Evolutionary conservation across 2,329 filamentous ascomycete species (phyloP), one percentile per base, ranked within the genome.

Genomic region (Claviceps humidiphila): DNA sequence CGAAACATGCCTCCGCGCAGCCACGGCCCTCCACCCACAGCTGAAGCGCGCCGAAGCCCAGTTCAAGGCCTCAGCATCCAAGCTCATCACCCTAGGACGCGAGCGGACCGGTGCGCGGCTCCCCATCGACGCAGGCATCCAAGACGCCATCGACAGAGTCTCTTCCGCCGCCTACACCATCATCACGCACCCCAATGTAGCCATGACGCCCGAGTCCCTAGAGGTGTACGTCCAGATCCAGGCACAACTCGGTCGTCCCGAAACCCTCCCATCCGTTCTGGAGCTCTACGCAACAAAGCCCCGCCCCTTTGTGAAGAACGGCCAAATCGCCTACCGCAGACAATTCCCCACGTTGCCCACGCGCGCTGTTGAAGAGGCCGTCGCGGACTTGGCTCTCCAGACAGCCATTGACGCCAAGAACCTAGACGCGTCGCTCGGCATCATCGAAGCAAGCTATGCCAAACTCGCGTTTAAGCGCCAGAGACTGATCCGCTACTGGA

Each of bases 271-370:
- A 6, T 78, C 84, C 54, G 80, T 89, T 43, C 85, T 98, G 62
- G 73, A 82, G 52, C 75, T 96, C 51, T 97, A 91, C 65, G 87
- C 88, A 48, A 80, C 80, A 59, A 98, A 97, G 68, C 85, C 87
- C 9, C 73, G 82, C 56, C 86, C 89, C 2, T 69, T 76, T 49
- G 72, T 80, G 60, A 74, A 74, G 49, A 75, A 78, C 17, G 77
- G 76, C 16, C 76, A 77, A 8, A 71, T 87, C 50, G 69, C 70
- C 56, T 88, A 82, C 62, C 73, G 71, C 42, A 65, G 74, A 49
- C 80, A 79, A 43, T 87, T 85, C 43, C 84, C 89, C 16, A 82
- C 84, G 56, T 76, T 78, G 46, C 74, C 83, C 45, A 76, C 81
- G 52, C 84, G 82, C 61, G 89, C 89, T 11, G 79, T 97, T 30